Evolutionary conservation across 2,329 filamentous ascomycete genomes (phyloP), one percentile per base, ranked within the genome.

Genomic region (Aspergillus melleus): DNA sequence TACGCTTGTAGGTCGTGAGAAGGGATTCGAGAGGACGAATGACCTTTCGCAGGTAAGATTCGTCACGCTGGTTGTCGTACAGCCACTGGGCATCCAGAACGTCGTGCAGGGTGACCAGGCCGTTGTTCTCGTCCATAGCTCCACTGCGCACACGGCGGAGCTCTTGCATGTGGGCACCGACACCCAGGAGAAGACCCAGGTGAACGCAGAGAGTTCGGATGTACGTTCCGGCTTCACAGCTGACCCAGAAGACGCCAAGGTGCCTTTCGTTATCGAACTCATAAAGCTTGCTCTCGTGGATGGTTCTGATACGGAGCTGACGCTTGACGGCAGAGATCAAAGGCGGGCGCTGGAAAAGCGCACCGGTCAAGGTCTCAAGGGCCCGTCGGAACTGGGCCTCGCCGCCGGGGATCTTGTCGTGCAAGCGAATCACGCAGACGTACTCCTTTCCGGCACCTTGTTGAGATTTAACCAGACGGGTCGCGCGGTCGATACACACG

Each of bases 381-480:
- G 94, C 95, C 71, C 93, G 90, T 60, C 91, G 89, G 72, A 99
- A 94, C 79, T 96, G 93, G 49, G 91, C 88, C 83, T 96, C 90
- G 70, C 94, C 94, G 67, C 94, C 95, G 55, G 93, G 91, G 57
- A 99, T 85, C 81, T 93, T 96, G 81, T 96, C 93, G 80, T 99
- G 95, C 64, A 99, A 86, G 72, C 95, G 88, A 72, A 98, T 92
- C 62, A 99, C 92, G 72, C 90, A 93, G 56, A 98, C 93, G 77
- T 99, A 99, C 83, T 99, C 95, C 84, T 99, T 99, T 85, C 95
- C 95, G 63, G 95, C 95, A 74, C 94, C 93, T 80, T 99, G 95
- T 81, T 99, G 95, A 55, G 93, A 96, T 85, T 99, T 99, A 77
- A 99, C 95, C 60, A 99, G 88, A 73, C 95, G 90, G 67, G 95